Percentiles rank a stretch among this genome's conserved stretches.
These are phyloP conservation scores for Incumbomyces delicatus DNA, from an alignment of 2,329 filamentous ascomycete genomes.

Conservation along the genomic window DNA sequence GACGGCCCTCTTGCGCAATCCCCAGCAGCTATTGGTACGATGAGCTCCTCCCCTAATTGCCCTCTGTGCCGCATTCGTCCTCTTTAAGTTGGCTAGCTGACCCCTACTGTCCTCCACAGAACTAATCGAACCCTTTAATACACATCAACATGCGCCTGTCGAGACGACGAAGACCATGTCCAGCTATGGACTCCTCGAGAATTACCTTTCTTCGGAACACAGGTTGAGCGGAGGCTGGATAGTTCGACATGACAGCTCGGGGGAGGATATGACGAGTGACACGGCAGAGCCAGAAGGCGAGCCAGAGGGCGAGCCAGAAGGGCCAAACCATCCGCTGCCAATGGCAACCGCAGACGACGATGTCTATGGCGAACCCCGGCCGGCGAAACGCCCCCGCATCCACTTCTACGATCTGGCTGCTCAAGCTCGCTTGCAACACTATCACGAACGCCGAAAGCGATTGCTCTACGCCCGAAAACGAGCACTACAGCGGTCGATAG, in stretches of 20 bases:
- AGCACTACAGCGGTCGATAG: constrained; percentile 34
- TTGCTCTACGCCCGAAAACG: constrained; percentile 31
- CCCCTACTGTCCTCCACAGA: neutral
- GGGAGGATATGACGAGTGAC: neutral
- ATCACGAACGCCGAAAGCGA: constrained; percentile 32
- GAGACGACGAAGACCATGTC: constrained; percentile 8
- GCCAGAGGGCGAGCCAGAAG: too few species aligned
- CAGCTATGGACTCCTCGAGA: constrained; percentile 4
- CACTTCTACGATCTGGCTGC: constrained; percentile 37
- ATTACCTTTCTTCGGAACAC: constrained; percentile 1
- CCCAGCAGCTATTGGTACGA: constrained; percentile 3
- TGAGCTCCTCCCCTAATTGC: neutral
- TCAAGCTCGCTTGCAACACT: constrained; percentile 32
- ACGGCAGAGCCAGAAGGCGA: neutral
- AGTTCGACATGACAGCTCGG: neutral
- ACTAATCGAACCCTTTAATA: neutral
- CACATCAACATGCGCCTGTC: constrained; percentile 6
- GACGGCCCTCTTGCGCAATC: constrained; percentile 1
- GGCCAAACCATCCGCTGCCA: too few species aligned
- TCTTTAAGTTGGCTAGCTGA: constrained; percentile 2
- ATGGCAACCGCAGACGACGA: neutral
- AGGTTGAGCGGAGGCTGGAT: constrained; percentile 7
- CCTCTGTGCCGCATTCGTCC: neutral
- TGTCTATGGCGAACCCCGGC: constrained; percentile 5
- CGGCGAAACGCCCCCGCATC: constrained; percentile 22